Conservation (phyloP, 768 basidiomycete species). For the Psilocybe tampanensis region DNA sequence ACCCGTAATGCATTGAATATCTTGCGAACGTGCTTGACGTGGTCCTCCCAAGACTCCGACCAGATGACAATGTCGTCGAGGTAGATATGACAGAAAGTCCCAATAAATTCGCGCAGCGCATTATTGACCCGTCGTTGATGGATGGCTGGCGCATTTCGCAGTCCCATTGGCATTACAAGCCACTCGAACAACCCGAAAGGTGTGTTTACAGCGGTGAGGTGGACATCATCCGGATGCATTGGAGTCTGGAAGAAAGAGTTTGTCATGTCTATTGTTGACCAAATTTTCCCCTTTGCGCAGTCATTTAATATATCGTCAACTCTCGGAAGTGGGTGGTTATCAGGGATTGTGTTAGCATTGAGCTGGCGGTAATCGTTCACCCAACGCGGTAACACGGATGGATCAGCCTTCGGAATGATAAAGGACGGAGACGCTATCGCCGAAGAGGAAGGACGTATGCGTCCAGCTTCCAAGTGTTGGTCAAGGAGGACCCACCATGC, state of each 20-base stretch:
- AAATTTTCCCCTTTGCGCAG: conserved; percentile 17
- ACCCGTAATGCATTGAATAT: conserved; percentile 9
- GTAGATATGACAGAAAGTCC: conserved; percentile 26
- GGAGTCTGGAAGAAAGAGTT: conserved; percentile 26
- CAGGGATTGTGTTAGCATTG: conserved; percentile 26
- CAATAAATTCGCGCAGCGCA: conserved; percentile 26
- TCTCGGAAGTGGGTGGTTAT: conserved; percentile 22
- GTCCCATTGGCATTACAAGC: conserved; percentile 39
- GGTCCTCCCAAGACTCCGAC: conserved; percentile 17
- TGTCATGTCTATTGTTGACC: conserved; percentile 21
- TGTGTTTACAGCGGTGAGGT: conserved; percentile 37
- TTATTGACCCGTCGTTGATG: conserved; percentile 28
- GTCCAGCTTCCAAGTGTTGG: conserved; percentile 17
- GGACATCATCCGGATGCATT: conserved; percentile 23
- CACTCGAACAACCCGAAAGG: conserved; percentile 43
- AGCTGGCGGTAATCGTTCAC: conserved; percentile 33
- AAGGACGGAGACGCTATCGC: conserved; percentile 35
- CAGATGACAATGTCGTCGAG: conserved; percentile 29
- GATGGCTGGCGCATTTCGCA: conserved; percentile 25
- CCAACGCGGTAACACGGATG: conserved; percentile 28
- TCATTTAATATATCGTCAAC: conserved; percentile 24
- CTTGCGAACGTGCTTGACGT: not conserved
- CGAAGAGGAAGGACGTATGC: too few species aligned
- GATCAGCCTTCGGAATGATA: conserved; percentile 35
- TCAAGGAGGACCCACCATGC: conserved; percentile 19